phyloP scores from a whole-genome alignment of 2,329 filamentous ascomycete genomes.

The Fusarium oligoseptatum region DNA sequence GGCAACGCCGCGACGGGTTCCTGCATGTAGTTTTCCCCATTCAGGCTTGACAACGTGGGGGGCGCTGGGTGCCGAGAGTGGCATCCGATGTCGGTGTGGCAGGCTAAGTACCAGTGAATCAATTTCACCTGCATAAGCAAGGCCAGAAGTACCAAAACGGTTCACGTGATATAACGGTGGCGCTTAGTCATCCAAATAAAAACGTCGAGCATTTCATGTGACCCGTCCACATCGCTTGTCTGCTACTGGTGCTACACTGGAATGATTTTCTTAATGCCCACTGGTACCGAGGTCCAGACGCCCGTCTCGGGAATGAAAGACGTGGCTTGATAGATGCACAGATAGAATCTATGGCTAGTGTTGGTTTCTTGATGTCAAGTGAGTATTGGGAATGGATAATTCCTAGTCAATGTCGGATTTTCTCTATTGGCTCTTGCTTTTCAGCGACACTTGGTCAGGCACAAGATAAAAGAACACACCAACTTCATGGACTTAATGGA shows the following conservation, averaged over 20 bases:
- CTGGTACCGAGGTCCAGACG: background rate
- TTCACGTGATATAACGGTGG: too few species aligned
- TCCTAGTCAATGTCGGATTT: background rate
- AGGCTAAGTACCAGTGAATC: too few species aligned
- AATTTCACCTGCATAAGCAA: too few species aligned
- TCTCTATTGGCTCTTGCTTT: background rate
- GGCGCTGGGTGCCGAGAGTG: too few species aligned
- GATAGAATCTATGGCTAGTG: background rate
- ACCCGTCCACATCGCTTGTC: too few species aligned
- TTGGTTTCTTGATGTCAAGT: background rate
- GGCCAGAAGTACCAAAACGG: too few species aligned
- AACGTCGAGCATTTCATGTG: too few species aligned
- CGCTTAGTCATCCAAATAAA: too few species aligned
- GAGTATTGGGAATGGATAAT: background rate
- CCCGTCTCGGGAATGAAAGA: background rate
- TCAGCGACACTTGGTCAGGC: too few species aligned
- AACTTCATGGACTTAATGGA: too few species aligned
- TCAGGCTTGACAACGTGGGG: background rate
- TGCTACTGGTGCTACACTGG: background rate
- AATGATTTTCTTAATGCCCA: background rate
- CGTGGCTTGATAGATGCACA: background rate
- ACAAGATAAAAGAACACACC: too few species aligned
- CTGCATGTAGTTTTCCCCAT: background rate
- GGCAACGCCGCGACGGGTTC: background rate
- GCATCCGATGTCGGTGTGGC: too few species aligned